Percentiles rank a stretch among this genome's conserved stretches.
phyloP scores from a whole-genome alignment of 2,329 filamentous ascomycete species.

The Cladosporium velox region DNA sequence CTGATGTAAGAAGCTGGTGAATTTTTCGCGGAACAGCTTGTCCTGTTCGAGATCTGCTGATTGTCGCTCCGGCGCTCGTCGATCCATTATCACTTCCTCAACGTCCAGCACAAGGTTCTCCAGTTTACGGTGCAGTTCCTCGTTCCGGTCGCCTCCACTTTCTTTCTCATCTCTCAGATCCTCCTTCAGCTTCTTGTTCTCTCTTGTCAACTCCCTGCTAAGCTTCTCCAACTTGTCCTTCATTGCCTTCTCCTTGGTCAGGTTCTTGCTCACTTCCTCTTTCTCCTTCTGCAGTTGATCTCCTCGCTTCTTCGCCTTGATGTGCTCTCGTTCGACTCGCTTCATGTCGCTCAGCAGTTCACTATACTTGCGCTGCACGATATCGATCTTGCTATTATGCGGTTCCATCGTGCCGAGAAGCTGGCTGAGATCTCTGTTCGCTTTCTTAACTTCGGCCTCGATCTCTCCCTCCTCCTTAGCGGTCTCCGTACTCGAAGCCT shows the following conservation, averaged over 20 bases:
- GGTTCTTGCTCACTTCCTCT: slow-evolving; percentile 81
- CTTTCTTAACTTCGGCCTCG: slow-evolving; percentile 91
- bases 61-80: slow-evolving; percentile 77
- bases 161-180: slow-evolving; percentile 84
- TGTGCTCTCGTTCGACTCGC: slow-evolving; percentile 86
- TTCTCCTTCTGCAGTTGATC: slow-evolving; percentile 97
- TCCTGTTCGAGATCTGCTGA: slow-evolving; percentile 86
- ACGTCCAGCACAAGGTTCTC: slow-evolving; percentile 79
- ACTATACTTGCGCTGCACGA: slow-evolving; percentile 85
- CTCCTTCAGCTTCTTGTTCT: slow-evolving; percentile 98
- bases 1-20: slow-evolving; percentile 94
- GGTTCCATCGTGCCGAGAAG: slow-evolving; percentile 86
- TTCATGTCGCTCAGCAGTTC: slow-evolving; percentile 95
- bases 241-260: slow-evolving; percentile 84
- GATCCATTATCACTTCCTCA: slow-evolving; percentile 84
- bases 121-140: slow-evolving; percentile 82
- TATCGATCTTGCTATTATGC: slow-evolving; percentile 86
- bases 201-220: slow-evolving; percentile 88
- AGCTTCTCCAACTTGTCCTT: slow-evolving; percentile 98
- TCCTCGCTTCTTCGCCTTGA: slow-evolving; percentile 92
- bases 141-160: slow-evolving; percentile 77
- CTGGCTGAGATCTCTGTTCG: slow-evolving; percentile 84
- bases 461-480: slow-evolving; percentile 97
- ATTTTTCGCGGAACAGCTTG: slow-evolving; percentile 78
- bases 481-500: slow-evolving; percentile 88